phyloP scores from a whole-genome alignment of 75 land plant genomes.

The Isoetes taiwanensis region DNA sequence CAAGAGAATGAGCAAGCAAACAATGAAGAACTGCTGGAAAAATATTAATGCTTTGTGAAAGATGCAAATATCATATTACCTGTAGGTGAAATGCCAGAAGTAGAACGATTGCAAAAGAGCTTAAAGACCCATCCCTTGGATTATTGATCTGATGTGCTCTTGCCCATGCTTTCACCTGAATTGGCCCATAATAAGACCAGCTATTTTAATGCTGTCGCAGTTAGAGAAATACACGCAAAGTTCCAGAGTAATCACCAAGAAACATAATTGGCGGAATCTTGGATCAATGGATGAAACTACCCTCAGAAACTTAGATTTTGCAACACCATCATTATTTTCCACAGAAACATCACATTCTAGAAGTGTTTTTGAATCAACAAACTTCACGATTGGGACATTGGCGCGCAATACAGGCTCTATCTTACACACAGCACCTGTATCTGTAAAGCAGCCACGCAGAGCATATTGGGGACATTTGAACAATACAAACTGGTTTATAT shows the following conservation, averaged over 20 bases:
- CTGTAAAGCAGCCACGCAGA: no score
- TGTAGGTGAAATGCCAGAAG: constrained; percentile 76
- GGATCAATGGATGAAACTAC: constrained; percentile 49
- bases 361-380: constrained; percentile 37
- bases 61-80: constrained; percentile 33
- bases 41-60: neutral
- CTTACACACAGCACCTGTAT: constrained; percentile 19
- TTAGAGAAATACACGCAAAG: neutral
- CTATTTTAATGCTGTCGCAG: neutral
- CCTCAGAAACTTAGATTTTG: constrained; percentile 38
- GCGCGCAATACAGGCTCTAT: constrained; percentile 41
- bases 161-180: constrained; percentile 75
- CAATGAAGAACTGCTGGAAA: neutral
- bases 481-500: no score
- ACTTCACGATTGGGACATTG: constrained; percentile 59
- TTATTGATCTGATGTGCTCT: constrained; percentile 58
- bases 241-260: constrained; percentile 32
- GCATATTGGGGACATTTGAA: no score
- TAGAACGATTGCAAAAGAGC: constrained; percentile 47
- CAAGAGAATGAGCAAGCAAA: neutral
- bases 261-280: constrained; percentile 56
- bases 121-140: constrained; percentile 56
- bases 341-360: constrained; percentile 78
- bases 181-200: neutral
- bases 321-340: constrained; percentile 64